Evolutionary conservation across 176 grass and related monocot genomes (phyloP), one percentile per base, ranked within the genome.

Genomic region (Oryza officinalis): DNA sequence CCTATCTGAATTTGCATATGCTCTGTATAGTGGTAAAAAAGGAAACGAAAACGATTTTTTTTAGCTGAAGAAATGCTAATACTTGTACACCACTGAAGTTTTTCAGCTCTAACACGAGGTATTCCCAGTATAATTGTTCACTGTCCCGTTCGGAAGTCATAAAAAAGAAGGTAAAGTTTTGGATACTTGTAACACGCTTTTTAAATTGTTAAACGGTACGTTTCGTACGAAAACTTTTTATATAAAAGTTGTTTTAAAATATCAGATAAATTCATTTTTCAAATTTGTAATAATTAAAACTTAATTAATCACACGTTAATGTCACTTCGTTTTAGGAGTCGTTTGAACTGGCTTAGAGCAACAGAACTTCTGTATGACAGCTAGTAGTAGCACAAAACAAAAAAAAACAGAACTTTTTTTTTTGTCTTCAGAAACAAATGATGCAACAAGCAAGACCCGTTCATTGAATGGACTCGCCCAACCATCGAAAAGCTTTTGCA

Each of bases 391-490:
- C 14, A 54, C 28, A n/a, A n/a, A n/a, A n/a, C 33, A 35, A 71
- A 46, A 81, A 38, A 13, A 41, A 20, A 18, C 35, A 26, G 32
- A 25, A 9, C 22, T 5, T 23, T 12, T 18, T 12, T 18, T 20
- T 12, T 20, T 22, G 44, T 5, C 38, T 49, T 14, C 37, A 33
- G 11, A 35, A n/a, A n/a, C 31, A 33, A 33, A 33, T 5, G 32
- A 33, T 33, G 35, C 35, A 37, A 37, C 7, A 8, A 4, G 35
- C 6, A 8, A 37, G 37, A 38, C 6, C 54, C 7, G 27, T 82
- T 83, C 66, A 22, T 64, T 61, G 37, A 69, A 63, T 88, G 46
- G 47, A 66, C 27, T 8, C 32, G 67, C 66, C 65, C 5, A 66
- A 41, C 25, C 30, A 73, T 74, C 64, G 49, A 69, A 26, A 14